A percentile compares a stretch with the other conserved stretches of the same genome.
Evolutionary conservation across 768 basidiomycete genomes (phyloP).

Genomic region (Serendipita vermifera): DNA sequence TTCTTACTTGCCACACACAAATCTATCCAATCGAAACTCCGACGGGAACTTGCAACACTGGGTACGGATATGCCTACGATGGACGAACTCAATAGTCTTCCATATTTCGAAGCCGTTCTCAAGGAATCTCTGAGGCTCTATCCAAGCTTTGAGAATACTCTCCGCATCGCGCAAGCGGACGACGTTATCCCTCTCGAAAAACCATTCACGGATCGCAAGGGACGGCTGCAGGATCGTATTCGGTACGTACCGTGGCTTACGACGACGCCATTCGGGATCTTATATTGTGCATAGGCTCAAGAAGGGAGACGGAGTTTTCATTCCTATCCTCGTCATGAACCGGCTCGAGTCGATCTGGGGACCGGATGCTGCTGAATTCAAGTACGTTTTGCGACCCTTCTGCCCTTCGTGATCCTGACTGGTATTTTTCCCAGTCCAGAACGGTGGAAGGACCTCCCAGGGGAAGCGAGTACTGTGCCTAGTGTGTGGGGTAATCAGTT

Average conservation of each 20-base stretch:
- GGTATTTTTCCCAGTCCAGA: slow-evolving; percentile 4
- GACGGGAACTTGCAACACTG: slow-evolving; percentile 36
- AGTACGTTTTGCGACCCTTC: slow-evolving; percentile 9
- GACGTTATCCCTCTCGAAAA: slow-evolving; percentile 7
- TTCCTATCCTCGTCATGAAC: slow-evolving; percentile 24
- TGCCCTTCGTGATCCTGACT: not conserved
- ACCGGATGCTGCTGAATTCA: slow-evolving; percentile 17
- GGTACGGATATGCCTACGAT: not conserved
- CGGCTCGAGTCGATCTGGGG: slow-evolving; percentile 15
- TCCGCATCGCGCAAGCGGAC: not conserved
- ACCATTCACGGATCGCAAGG: slow-evolving; percentile 5
- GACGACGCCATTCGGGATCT: too few relatives aligned
- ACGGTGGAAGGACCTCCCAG: not conserved
- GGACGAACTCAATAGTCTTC: slow-evolving; percentile 8
- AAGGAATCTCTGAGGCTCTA: slow-evolving; percentile 4
- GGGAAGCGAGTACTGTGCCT: not conserved
- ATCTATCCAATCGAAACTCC: slow-evolving; percentile 45
- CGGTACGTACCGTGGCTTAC: too few relatives aligned
- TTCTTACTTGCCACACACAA: slow-evolving; percentile 48
- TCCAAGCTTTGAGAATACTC: not conserved
- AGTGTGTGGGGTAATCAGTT: slow-evolving; percentile 1
- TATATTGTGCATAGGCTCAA: slow-evolving; percentile 14
- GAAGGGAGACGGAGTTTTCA: slow-evolving; percentile 22
- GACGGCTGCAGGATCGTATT: slow-evolving; percentile 11
- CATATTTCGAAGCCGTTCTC: slow-evolving; percentile 10